These are phyloP conservation scores for Termitomyces sp. DNA, from an alignment of 768 basidiomycete species.

Conservation along the genomic window DNA sequence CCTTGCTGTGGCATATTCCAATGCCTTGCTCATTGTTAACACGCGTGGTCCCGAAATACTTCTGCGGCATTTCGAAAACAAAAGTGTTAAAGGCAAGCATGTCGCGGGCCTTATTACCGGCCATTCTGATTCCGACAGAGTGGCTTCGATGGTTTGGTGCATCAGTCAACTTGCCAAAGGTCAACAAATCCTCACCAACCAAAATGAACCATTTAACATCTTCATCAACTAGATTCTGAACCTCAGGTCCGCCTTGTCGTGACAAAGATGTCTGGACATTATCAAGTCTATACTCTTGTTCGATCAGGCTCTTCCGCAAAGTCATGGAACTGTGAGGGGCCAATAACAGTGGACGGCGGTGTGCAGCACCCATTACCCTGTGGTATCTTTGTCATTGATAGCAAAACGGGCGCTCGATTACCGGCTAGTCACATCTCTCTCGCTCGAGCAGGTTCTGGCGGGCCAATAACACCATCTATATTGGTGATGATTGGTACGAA, in stretches of 20 bases:
- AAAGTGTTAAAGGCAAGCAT: constrained; percentile 36
- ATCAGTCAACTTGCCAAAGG: constrained; percentile 57
- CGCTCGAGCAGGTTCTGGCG: constrained; percentile 27
- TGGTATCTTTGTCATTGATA: constrained; percentile 53
- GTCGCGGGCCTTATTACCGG: constrained; percentile 28
- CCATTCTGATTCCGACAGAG: constrained; percentile 37
- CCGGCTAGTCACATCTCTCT: constrained; percentile 43
- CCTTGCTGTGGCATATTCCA: constrained; percentile 65
- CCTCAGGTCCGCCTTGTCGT: constrained; percentile 60
- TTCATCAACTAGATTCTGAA: constrained; percentile 34
- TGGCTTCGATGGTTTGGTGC: constrained; percentile 64
- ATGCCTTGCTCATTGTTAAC: constrained; percentile 64
- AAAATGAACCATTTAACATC: neutral
- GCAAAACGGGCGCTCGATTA: constrained; percentile 44
- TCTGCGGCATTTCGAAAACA: constrained; percentile 39
- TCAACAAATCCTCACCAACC: constrained; percentile 9
- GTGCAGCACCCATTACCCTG: constrained; percentile 41
- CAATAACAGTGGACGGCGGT: constrained; percentile 31
- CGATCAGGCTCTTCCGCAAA: constrained; percentile 28
- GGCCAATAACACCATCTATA: constrained; percentile 27
- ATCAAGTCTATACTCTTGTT: constrained; percentile 53
- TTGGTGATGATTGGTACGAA: constrained; percentile 52
- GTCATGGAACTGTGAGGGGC: constrained; percentile 34
- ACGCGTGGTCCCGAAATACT: constrained; percentile 73
- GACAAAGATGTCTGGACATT: constrained; percentile 51